phyloP scores from a whole-genome alignment of 2,329 filamentous ascomycete species.

The Coniochaeta sp. region DNA sequence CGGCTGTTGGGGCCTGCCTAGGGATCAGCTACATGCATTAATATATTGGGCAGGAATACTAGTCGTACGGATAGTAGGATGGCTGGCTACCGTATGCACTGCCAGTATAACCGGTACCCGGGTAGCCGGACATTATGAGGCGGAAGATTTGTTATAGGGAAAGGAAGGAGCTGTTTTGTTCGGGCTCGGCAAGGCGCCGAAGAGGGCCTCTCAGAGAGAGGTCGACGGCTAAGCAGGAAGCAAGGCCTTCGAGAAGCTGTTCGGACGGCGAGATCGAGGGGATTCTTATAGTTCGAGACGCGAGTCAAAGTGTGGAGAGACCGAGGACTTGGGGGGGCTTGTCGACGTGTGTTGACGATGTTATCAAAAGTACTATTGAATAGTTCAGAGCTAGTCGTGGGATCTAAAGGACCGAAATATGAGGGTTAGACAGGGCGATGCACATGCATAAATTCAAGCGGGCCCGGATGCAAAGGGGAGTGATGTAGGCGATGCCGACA shows the following conservation, averaged over 20 bases:
- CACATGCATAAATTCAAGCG: neutral
- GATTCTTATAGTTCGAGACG: neutral
- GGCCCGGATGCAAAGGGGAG: neutral
- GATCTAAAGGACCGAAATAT: neutral
- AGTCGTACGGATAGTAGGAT: conserved; percentile 44
- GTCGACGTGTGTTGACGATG: neutral
- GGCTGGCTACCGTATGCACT: conserved; percentile 36
- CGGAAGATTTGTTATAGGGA: neutral
- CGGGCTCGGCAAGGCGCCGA: conserved; percentile 4
- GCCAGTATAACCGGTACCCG: conserved; percentile 44
- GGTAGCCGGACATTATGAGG: conserved; percentile 54
- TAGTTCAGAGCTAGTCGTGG: neutral
- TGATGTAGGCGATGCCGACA: neutral
- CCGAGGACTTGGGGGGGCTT: neutral
- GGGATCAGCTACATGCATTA: conserved; percentile 2
- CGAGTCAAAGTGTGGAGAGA: neutral
- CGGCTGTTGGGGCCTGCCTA: conserved; percentile 29
- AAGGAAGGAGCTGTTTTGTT: neutral
- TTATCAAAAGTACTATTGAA: neutral
- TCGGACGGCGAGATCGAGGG: neutral
- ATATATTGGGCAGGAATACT: conserved; percentile 15
- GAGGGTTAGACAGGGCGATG: neutral
- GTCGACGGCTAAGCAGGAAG: conserved; percentile 5
- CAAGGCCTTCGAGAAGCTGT: neutral
- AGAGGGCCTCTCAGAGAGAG: conserved; percentile 9